Base-by-base conservation (phyloP, 129 eudicot genomes). In the Scalesia atractyloides region DNA sequence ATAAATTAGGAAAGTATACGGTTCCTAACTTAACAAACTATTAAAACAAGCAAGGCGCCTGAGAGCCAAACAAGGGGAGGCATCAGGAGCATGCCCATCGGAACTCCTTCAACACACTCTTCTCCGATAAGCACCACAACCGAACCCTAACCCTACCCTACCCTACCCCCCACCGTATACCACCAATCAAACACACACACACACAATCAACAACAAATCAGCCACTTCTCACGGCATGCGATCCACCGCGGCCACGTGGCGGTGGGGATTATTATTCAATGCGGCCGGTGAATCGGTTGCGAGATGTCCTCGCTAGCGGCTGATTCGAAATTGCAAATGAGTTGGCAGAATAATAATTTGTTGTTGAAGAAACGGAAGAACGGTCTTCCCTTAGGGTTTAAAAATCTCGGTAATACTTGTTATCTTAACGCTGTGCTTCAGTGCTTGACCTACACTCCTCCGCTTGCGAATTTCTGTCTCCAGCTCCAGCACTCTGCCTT, bases 361-460 rank as follows among this genome's bases (percentile, higher is more conserved):
- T 78, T 64, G 43, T 72, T 48, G 66, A 72, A 86, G 76, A 87
- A 85, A 75, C 82, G 89, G 39, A 93, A 85, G 82, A 67, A 67
- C 72, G 86, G 86, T 47, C 85, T 91, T 67, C 99, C 99, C 0
- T 16, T 94, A 83, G 99, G 99, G 86, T 85, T 94, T 52, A 84
- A 61, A 58, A 94, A 94, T 66, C 89, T 90, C 60, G 99, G 99
- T 61, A 94, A 94, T 76, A 84, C 96, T 17, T 94, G 99, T 75
- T 94, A 94, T 72, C 86, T 94, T 72, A 94, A 94, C 87, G 76
- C 89, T 76, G 99, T 94, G 20, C 96, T 94, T 26, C 99, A 94
- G 96, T 94, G 99, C 78, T 84, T 94, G 46, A 94, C 99, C 73
- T 86, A 87, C 73, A 94, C 99, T 59, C 99, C 99, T 73, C 99